Base-by-base conservation (phyloP, 345 rosid genomes). In the Aquilaria malaccensis region DNA sequence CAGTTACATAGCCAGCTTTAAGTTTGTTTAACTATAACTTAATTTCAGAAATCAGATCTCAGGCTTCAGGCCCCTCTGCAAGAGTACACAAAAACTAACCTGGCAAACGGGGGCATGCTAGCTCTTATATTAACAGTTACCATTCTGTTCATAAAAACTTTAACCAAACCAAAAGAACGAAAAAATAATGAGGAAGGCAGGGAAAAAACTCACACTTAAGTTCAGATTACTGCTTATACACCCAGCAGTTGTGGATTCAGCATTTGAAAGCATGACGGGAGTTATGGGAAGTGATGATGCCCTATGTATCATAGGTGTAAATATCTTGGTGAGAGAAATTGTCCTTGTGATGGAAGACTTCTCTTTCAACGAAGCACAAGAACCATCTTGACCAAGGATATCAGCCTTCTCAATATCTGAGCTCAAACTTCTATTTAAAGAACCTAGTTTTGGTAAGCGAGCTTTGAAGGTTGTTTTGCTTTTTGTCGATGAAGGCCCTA, bases 241-340 rank as follows among this genome's bases (percentile, higher is more conserved):
- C 69, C 79, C 95, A 49, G 71, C 75, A 1, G 72, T 63, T 59
- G 69, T 46, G 33, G 88, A 74, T 60, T 83, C 94, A 2, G 77
- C 67, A 65, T 71, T 81, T 33, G 80, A 75, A 55, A 65, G 70
- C 41, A 56, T 62, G 56, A 79, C 52, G 9, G 81, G 69, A 67
- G 88, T 79, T 55, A 81, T 83, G 50, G 98, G 98, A 9, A 93
- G 75, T 3, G 98, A 93, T 6, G 96, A 87, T 33, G 96, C 79
- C 75, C 96, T 78, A 61, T 79, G 84, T 55, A 89, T 87, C 76
- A 84, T 64, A 30, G 98, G 97, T 52, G 89, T 80, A 77, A 93
- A 93, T 15, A 89, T 69, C 82, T 87, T 89, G 10, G 96, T 61
- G 49, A 93, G 82, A 33, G 97, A 93, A 59, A 85, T 58, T 11